These are phyloP conservation scores for Serendipita sp. DNA, from an alignment of 768 basidiomycete species.

Conservation along the genomic window DNA sequence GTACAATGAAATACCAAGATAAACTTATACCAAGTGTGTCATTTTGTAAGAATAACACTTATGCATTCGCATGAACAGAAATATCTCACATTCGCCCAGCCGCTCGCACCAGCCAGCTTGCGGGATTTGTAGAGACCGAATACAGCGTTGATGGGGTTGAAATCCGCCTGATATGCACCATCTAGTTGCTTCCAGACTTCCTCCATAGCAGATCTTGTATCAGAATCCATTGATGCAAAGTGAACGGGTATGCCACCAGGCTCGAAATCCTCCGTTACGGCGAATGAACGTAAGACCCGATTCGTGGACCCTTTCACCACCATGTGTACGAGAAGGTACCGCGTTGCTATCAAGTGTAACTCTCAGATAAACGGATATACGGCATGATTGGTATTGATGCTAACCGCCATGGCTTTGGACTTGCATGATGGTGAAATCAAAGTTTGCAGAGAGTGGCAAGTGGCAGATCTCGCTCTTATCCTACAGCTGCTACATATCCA, in stretches of 20 bases:
- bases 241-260: neutral
- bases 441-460: no score
- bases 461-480: no score
- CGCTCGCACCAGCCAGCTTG: neutral
- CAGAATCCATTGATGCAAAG: neutral
- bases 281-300: neutral
- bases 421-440: no score
- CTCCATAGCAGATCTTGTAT: neutral
- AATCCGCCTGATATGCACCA: neutral
- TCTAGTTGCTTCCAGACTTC: neutral
- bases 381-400: no score
- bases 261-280: conserved; percentile 3
- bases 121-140: neutral
- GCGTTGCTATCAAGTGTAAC: neutral
- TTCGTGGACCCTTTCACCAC: neutral
- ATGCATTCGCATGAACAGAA: neutral
- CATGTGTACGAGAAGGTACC: neutral
- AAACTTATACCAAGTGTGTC: neutral
- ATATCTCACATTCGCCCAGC: neutral
- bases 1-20: neutral
- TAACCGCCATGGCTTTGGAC: no score
- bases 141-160: neutral
- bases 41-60: no score
- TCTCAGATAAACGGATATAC: no score
- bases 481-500: no score